phyloP scores from a whole-genome alignment of 768 basidiomycete genomes.

The Kwoniella newhampshirensis region DNA sequence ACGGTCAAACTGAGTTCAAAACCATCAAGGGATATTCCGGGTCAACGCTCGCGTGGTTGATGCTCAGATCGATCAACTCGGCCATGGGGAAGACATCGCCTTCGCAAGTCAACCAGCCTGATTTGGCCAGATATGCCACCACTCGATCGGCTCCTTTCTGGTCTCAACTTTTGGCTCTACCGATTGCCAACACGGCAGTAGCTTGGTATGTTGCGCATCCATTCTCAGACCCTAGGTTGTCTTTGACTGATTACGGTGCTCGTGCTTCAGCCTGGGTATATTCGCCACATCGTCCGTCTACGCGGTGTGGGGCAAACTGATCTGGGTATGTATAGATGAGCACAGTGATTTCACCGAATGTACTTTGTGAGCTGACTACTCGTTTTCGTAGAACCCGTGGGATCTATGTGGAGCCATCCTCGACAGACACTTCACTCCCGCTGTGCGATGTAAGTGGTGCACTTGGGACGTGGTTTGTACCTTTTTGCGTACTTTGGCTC shows the following conservation, averaged over 20 bases:
- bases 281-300: too few relatives aligned
- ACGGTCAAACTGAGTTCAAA: not conserved
- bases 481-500: too few relatives aligned
- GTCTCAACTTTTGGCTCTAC: constrained; percentile 17
- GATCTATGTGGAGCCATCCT: constrained; percentile 6
- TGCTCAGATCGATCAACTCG: constrained; percentile 16
- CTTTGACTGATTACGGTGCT: too few relatives aligned
- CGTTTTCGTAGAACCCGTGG: constrained; percentile 19
- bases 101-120: too few relatives aligned
- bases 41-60: constrained; percentile 14
- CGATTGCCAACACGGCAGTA: constrained; percentile 16
- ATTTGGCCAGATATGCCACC: too few relatives aligned
- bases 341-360: too few relatives aligned
- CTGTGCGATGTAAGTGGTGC: constrained; percentile 7
- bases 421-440: constrained; percentile 7
- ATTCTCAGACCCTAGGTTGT: constrained; percentile 7
- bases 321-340: not conserved
- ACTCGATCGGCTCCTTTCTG: constrained; percentile 5
- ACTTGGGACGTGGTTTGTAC: too few relatives aligned
- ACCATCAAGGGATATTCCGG: constrained; percentile 12
- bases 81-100: constrained; percentile 8
- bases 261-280: too few relatives aligned
- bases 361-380: not conserved
- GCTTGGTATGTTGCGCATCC: constrained; percentile 5
- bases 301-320: too few relatives aligned